A percentile compares a stretch with the other conserved stretches of the same genome.
Conservation (phyloP, 164 flowering plant genomes). For the Platanus orientalis region DNA sequence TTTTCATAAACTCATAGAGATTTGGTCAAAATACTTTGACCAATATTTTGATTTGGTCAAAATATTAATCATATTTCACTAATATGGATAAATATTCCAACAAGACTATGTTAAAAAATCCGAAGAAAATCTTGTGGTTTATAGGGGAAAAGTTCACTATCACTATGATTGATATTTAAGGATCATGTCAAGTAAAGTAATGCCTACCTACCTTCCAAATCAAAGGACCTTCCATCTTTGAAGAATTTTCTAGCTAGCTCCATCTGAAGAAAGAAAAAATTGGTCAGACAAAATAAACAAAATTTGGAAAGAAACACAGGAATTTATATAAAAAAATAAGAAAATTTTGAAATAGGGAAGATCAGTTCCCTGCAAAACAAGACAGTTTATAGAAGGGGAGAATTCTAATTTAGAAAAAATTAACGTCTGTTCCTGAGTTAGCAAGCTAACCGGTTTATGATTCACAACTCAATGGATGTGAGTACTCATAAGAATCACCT, state of each 20-base stretch:
- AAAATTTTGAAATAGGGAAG: not conserved
- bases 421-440: not conserved
- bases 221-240: constrained; percentile 72
- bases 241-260: constrained; percentile 74
- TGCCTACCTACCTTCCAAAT: constrained; percentile 63
- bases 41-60: no score
- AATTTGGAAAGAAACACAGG: not conserved
- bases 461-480: not conserved
- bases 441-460: not conserved
- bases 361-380: not conserved
- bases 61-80: no score
- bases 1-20: not conserved
- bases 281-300: constrained; percentile 8
- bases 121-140: not conserved
- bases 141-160: not conserved
- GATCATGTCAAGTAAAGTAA: not conserved
- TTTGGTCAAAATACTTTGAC: not conserved
- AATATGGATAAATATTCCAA: not conserved
- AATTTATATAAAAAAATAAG: not conserved
- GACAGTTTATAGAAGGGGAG: not conserved
- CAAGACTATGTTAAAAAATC: not conserved
- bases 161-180: not conserved
- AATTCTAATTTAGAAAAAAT: not conserved
- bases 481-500: not conserved
- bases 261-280: constrained; percentile 30